Percentiles rank a stretch among this genome's conserved stretches.
phyloP scores from a whole-genome alignment of 441 rosid species.

The Pelargonium myrrhifolium region DNA sequence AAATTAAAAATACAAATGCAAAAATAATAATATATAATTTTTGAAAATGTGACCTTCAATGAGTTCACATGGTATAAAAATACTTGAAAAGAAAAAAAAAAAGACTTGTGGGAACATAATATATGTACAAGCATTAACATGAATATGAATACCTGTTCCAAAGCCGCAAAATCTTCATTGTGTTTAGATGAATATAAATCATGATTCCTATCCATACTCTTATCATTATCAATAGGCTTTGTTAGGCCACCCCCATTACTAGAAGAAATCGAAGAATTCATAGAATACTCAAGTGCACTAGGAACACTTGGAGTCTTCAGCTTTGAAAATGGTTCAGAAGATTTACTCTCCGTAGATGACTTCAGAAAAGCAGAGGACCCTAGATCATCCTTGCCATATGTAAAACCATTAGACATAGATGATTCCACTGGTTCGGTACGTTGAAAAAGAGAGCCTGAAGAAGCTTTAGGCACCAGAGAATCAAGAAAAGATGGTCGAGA shows the following conservation, averaged over 20 bases:
- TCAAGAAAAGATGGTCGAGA: slow-evolving; percentile 87
- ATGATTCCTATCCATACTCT: slow-evolving; percentile 27
- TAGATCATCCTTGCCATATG: slow-evolving; percentile 29
- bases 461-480: slow-evolving; percentile 51
- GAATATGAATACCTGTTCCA: slow-evolving; percentile 67
- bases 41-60: not conserved
- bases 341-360: slow-evolving; percentile 28
- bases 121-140: slow-evolving; percentile 2
- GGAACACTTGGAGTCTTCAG: slow-evolving; percentile 25
- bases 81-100: not conserved
- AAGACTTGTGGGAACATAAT: not conserved
- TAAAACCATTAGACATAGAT: slow-evolving; percentile 29
- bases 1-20: not conserved
- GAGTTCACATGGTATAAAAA: not conserved
- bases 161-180: slow-evolving; percentile 76
- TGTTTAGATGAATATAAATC: slow-evolving; percentile 49
- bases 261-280: slow-evolving; percentile 28
- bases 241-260: slow-evolving; percentile 30
- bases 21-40: not conserved
- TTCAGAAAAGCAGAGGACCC: slow-evolving; percentile 32
- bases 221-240: slow-evolving; percentile 26
- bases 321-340: slow-evolving; percentile 31
- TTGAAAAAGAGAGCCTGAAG: slow-evolving; percentile 38
- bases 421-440: slow-evolving; percentile 32
- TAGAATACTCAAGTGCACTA: slow-evolving; percentile 25